Base-by-base conservation (phyloP, 2,329 filamentous ascomycete species). In the Trichophyton benhamiae region DNA sequence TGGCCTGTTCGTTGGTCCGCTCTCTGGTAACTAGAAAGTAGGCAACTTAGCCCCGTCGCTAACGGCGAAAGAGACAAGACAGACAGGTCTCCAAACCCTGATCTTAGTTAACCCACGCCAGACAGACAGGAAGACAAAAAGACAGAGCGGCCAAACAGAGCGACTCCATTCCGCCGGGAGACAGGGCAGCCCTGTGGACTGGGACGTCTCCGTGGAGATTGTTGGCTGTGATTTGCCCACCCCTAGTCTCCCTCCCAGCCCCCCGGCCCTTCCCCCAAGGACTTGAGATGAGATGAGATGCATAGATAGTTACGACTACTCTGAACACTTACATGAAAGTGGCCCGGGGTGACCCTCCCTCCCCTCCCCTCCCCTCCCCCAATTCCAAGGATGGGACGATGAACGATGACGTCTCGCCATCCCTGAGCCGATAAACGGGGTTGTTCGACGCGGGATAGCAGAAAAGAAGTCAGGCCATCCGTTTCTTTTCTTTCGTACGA, bases 401-500 rank as follows among this genome's bases (percentile, higher is more conserved):
- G 49, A n/a, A 53, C 44, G 49, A 53, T 53, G 49, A 53, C 49
- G 49, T 53, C 33, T 53, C 49, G 49, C 49, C 49, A 53, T 53
- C 49, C 49, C n/a, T 38, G 33, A 25, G 25, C 22, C 11, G 22
- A 27, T 53, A 48, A 38, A 48, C 20, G 22, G 22, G 49, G 49
- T 20, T 25, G 49, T 30, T 53, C 49, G 22, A 53, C 27, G 49
- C 22, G 22, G 44, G 22, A n/a, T 8, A 22, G 17, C 27, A 11
- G 22, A 38, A 38, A 38, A 38, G 11, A 13, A 13, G 33, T 38
- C 33, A 38, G 33, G 33, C 33, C 33, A 38, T 38, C 33, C 8
- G 27, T 52, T 25, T 53, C 11, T 53, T 22, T 53, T 53, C 25
- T 30, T 33, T 53, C 49, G 49, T 22, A 25, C 3, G 49, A 30